Conservation (phyloP, 2,329 filamentous ascomycete species). For the Nemania abortiva region DNA sequence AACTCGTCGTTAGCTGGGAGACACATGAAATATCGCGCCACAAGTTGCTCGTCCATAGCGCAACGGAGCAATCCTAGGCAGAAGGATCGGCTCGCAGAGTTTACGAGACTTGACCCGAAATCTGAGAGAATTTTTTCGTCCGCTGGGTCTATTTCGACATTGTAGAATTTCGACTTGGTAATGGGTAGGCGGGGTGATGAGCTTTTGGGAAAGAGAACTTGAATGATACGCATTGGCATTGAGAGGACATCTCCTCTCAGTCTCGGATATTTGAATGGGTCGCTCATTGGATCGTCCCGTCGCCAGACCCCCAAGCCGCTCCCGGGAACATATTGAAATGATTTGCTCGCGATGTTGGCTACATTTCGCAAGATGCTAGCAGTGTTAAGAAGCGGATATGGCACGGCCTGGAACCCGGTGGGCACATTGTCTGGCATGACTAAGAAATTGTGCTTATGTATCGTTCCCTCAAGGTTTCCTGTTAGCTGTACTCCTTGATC, state of each 20-base stretch:
- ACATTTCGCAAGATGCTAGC: too few species aligned
- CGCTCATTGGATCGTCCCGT: too few species aligned
- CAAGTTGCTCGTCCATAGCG: neutral
- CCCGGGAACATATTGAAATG: too few species aligned
- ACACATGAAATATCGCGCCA: constrained; percentile 30
- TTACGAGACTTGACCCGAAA: too few species aligned
- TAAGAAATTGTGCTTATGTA: constrained; percentile 1
- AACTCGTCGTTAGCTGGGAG: neutral
- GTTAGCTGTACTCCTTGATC: neutral
- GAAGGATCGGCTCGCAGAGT: neutral
- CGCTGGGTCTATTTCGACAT: neutral
- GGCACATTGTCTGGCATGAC: constrained; percentile 17
- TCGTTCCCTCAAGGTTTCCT: too few species aligned
- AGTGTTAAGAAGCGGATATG: neutral
- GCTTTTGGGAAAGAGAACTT: constrained; percentile 1
- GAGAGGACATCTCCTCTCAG: constrained; percentile 20
- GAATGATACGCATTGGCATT: constrained; percentile 18
- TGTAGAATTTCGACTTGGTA: constrained; percentile 16
- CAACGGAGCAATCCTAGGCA: constrained; percentile 24
- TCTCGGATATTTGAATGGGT: constrained; percentile 12
- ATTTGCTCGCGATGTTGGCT: too few species aligned
- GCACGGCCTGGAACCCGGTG: neutral
- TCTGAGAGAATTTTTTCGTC: neutral
- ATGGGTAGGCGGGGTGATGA: neutral
- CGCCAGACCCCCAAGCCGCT: too few species aligned